Evolutionary conservation across 441 rosid genomes (phyloP).

Genomic region (Sinapis alba): DNA sequence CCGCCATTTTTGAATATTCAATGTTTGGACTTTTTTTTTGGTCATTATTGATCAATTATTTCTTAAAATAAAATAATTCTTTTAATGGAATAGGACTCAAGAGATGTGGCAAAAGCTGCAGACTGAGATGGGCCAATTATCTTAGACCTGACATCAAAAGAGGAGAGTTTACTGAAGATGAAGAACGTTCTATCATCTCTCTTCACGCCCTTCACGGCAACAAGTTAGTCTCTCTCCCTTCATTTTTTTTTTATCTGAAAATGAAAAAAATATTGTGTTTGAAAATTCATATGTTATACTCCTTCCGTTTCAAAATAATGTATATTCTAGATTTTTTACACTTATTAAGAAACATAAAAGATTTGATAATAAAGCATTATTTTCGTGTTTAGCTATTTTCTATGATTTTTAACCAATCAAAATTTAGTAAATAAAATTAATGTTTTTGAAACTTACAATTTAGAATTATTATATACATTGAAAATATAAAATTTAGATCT

Average conservation of each 20-base stretch:
- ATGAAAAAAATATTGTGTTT: neutral
- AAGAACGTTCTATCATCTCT: constrained; percentile 52
- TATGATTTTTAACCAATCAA: too few relatives aligned
- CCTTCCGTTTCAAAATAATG: neutral
- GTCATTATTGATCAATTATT: constrained; percentile 8
- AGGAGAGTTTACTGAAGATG: constrained; percentile 55
- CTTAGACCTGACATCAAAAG: constrained; percentile 59
- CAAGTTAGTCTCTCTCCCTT: constrained; percentile 41
- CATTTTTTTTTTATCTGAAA: too few relatives aligned
- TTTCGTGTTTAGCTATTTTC: too few relatives aligned
- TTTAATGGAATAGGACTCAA: constrained; percentile 43
- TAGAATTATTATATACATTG: too few relatives aligned
- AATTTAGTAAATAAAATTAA: too few relatives aligned
- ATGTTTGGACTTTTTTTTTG: constrained; percentile 12
- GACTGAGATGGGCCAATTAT: constrained; percentile 61
- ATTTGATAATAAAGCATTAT: too few relatives aligned
- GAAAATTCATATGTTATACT: too few relatives aligned
- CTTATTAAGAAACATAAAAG: too few relatives aligned
- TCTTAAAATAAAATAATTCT: neutral
- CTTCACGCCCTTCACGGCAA: constrained; percentile 60
- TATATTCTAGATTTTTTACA: too few relatives aligned
- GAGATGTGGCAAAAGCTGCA: constrained; percentile 62
- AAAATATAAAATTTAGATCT: too few relatives aligned
- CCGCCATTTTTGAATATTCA: constrained; percentile 31
- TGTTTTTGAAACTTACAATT: too few relatives aligned